A percentile compares a stretch with the other conserved stretches of the same genome.
Conservation (phyloP, 192 early-diverging fungal genomes). For the Umbelopsis sp. region DNA sequence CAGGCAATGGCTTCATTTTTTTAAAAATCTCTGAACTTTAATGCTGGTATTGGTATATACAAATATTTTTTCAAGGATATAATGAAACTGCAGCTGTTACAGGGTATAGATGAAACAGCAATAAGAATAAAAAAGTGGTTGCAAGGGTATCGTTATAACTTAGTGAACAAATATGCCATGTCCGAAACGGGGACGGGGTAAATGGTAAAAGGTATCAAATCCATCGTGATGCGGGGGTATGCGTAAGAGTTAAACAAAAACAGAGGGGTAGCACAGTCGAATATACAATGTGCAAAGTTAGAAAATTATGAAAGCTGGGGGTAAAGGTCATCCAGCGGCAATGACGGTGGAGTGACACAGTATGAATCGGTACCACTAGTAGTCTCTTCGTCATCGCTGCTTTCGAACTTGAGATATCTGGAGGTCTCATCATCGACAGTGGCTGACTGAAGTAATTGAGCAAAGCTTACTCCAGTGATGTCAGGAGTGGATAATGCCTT, state of each 20-base stretch:
- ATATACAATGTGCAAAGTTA: constrained; percentile 2
- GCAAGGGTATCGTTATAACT: constrained; percentile 17
- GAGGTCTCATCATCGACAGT: constrained; percentile 12
- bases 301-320: background rate
- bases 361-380: background rate
- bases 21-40: no score
- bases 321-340: constrained; percentile 18
- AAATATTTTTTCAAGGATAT: background rate
- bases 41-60: background rate
- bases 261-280: background rate
- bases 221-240: constrained; percentile 9
- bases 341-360: constrained; percentile 11
- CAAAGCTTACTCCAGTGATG: background rate
- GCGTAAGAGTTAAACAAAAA: background rate
- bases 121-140: constrained; percentile 11
- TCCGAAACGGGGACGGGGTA: background rate
- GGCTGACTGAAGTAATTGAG: constrained; percentile 12
- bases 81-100: background rate
- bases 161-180: background rate
- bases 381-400: constrained; percentile 9
- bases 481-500: constrained; percentile 5
- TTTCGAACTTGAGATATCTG: constrained; percentile 17
- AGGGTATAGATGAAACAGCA: constrained; percentile 5
- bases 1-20: no score
- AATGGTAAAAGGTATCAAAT: background rate